Base-by-base conservation (phyloP, 768 basidiomycete species). In the Termitomyces eurrhizus region DNA sequence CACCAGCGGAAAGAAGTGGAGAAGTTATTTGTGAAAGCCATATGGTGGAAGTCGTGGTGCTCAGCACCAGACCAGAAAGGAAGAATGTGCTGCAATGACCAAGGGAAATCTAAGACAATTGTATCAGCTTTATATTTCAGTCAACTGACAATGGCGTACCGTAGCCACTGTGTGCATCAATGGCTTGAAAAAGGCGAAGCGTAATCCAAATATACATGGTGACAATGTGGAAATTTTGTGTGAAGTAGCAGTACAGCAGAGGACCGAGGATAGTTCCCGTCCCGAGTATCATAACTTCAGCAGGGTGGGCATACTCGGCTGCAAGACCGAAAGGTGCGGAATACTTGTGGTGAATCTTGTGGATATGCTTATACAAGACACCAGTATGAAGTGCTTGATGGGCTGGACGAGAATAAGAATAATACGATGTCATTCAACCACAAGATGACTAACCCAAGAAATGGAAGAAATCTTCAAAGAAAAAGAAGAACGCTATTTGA, bases 11-110 rank as follows among this genome's bases (percentile, higher is more conserved):
- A 97, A 24, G 89, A 92, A 7, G 94, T 95, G 9, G 92, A 91
- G 72, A 83, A 96, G 80, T 95, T 95, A 80, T 95, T 94, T 53
- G 85, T 86, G 80, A 95, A 96, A 4, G 91, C 88, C 91, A 94
- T 92, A 77, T 99, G 96, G 75, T 98, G 96, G 85, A 94, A 98
- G 70, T 98, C 95, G 72, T 97, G 95, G 76, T 96, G 93, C 68
- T 98, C 96, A 0, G 95, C 95, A 42, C 96, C 95, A 7, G 92
- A 90, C 95, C 95, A 98, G 83, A 98, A 92, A 2, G 95, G 95
- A 36, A 98, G 61, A 65, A 93, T 86, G 78, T 95, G 86, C 66
- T 93, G 89, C 58, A 98, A 80, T 6, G 93, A 95, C 95, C 95
- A 98, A 0, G 97, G 96, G 84, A 99, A 99, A 73, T 98, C 93